Conservation (phyloP, 192 early-diverging fungal species). For the Nowakowskiella sp. region DNA sequence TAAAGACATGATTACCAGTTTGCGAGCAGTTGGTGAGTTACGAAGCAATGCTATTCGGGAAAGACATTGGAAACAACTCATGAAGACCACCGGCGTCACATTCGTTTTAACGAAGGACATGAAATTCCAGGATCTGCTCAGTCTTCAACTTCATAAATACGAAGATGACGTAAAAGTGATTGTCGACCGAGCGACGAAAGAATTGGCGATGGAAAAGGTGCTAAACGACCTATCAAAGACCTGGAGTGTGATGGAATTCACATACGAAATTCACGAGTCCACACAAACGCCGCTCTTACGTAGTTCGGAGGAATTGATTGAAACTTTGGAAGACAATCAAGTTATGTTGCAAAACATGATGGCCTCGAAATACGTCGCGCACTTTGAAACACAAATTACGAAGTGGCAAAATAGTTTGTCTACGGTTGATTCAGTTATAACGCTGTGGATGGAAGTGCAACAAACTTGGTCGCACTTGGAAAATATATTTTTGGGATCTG, state of each 20-base stretch:
- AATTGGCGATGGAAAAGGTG: constrained; percentile 61
- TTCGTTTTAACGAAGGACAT: constrained; percentile 58
- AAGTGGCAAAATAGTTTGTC: constrained; percentile 57
- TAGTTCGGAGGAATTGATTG: constrained; percentile 56
- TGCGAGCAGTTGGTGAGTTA: constrained; percentile 56
- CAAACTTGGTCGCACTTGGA: constrained; percentile 60
- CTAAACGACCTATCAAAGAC: constrained; percentile 56
- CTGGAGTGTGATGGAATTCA: constrained; percentile 56
- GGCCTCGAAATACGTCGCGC: constrained; percentile 54
- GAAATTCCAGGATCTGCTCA: constrained; percentile 59
- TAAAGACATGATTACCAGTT: constrained; percentile 57
- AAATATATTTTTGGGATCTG: constrained; percentile 60
- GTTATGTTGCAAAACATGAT: constrained; percentile 66
- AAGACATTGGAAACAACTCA: constrained; percentile 61
- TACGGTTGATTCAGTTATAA: constrained; percentile 49
- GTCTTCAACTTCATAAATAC: constrained; percentile 54
- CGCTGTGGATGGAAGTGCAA: constrained; percentile 57
- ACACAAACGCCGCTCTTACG: constrained; percentile 40
- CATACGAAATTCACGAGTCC: constrained; percentile 52
- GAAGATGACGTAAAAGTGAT: constrained; percentile 62
- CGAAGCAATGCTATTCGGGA: constrained; percentile 57
- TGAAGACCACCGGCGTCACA: constrained; percentile 60
- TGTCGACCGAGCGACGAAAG: constrained; percentile 57
- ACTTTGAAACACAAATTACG: constrained; percentile 56
- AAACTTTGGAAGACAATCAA: constrained; percentile 61